Base-by-base conservation (phyloP, 495 filamentous ascomycete genomes). In the Cercophora newfieldiana region DNA sequence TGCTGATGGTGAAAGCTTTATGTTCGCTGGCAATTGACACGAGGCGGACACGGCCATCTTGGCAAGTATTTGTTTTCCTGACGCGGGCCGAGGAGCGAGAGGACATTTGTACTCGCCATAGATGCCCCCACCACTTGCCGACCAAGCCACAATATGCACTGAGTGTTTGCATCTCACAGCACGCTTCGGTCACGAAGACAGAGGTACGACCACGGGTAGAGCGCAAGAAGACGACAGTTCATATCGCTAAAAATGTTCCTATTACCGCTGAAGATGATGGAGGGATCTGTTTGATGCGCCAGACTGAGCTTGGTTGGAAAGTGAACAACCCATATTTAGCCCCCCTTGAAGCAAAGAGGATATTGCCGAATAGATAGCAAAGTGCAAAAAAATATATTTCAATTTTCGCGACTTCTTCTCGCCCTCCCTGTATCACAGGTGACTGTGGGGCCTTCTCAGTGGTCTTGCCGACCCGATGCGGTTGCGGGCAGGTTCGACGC, bases 241-340 rank as follows among this genome's bases (percentile, higher is more conserved):
- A 61, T 24, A 61, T 61, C 6, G 3, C 58, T 4, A 25, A 48
- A 44, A 48, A 48, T 25, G 26, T 47, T 47, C 58, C 58, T 48
- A 26, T 61, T 61, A 61, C 58, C 19, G 58, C 58, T 26, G 58
- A 61, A 48, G 58, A 61, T 61, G 58, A 61, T 25, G 58, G 58
- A 47, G 58, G 58, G 37, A 24, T 47, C 18, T 61, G 30, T n/a
- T 22, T 44, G 30, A 48, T 61, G 58, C 37, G 21, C 37, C 58
- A 48, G 58, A 44, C 30, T 7, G 58, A 26, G 33, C 58, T 61
- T 26, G 58, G 58, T 29, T 61, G 58, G 58, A 48, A 61, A 61
- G 37, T 61, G 29, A 7, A 61, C 31, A 19, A 61, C 30, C 30
- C 37, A 47, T 61, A 47, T 18, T 61, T 61, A 26, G 58, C 58